Evolutionary conservation across 2,329 filamentous ascomycete species (phyloP), one percentile per base, ranked within the genome.

Genomic region (Falciphora oryzae): DNA sequence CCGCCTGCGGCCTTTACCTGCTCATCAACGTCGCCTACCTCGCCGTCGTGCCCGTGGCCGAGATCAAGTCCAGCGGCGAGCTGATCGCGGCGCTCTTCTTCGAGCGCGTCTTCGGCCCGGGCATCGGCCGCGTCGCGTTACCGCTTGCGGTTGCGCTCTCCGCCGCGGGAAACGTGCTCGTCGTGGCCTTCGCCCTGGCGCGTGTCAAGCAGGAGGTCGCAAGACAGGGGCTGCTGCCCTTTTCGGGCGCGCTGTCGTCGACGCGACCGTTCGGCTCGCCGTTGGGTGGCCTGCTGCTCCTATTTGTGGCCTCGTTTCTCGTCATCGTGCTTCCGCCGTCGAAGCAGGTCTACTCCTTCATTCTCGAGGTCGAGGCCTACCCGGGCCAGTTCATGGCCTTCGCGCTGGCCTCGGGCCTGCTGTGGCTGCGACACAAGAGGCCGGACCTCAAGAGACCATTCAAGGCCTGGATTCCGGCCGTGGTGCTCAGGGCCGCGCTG

Each of bases 151-250:
- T 92, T 44, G 89, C 89, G 0, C 75, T 90, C 29, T 90, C 87
- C 1, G 88, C 87, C 0, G 83, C 81, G 2, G 89, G 89, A 0
- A 92, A 92, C 71, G 88, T 92, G 18, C 87, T 92, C 82, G 87
- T 90, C 0, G 87, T 89, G 2, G 86, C 86, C 0, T 92, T 91
- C 72, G 81, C 87, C 1, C 74, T 88, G 73, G 84, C 88, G 6
- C 84, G 89, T 2, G 75, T 90, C 2, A 91, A 91, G 69, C 88
- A 91, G 71, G 89, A 92, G 71, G 86, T 92, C 64, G 89, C 89
- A 2, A 80, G 88, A 25, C 87, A 90, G 70, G 89, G 89, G 0
- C 86, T 92, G 65, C 78, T 92, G 0, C 89, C 89, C 0, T 90
- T 83, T 65, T 81, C 87, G 0, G 77, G 78, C 8, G 66, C 84